Percentiles rank a stretch among this genome's conserved stretches.
phyloP scores from a whole-genome alignment of 108 stramenopile genomes.

The Pseudonitzschia delicatissima region DNA sequence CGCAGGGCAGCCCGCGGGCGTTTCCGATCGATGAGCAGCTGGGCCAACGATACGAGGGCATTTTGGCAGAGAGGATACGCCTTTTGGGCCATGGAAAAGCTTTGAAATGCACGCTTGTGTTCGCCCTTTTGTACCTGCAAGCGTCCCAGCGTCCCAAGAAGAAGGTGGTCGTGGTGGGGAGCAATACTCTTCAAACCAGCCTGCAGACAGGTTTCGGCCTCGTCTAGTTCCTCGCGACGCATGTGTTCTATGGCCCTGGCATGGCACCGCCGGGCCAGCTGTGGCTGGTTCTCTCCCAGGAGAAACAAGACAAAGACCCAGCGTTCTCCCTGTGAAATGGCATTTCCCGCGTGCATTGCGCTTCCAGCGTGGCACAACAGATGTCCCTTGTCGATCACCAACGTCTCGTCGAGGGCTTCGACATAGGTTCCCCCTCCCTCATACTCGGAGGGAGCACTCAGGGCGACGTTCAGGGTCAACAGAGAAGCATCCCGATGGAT shows the following conservation, averaged over 20 bases:
- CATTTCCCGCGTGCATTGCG: conserved; percentile 56
- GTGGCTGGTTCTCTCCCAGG: conserved; percentile 17
- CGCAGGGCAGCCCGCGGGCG: conserved; percentile 1
- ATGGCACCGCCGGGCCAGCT: conserved; percentile 28
- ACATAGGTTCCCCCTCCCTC: conserved; percentile 75
- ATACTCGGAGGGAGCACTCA: conserved; percentile 50
- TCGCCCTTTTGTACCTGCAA: neutral
- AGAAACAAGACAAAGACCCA: conserved; percentile 36
- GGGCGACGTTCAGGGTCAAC: conserved; percentile 54
- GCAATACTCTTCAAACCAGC: conserved; percentile 7
- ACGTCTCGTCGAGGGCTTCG: conserved; percentile 18
- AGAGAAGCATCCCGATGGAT: conserved; percentile 19
- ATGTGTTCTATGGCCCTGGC: conserved; percentile 5
- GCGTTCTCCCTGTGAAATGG: conserved; percentile 43
- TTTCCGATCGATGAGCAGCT: neutral
- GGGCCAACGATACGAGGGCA: neutral
- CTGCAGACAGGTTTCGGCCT: conserved; percentile 4
- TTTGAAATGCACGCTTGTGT: neutral
- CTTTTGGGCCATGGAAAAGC: neutral
- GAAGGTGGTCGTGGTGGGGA: neutral
- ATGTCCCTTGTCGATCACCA: conserved; percentile 33
- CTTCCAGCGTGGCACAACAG: conserved; percentile 42
- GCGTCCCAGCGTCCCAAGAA: neutral
- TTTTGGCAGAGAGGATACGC: conserved; percentile 5
- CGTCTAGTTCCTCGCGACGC: neutral